Evolutionary conservation across 2,329 filamentous ascomycete genomes (phyloP).

Genomic region (Microdochium paspali): DNA sequence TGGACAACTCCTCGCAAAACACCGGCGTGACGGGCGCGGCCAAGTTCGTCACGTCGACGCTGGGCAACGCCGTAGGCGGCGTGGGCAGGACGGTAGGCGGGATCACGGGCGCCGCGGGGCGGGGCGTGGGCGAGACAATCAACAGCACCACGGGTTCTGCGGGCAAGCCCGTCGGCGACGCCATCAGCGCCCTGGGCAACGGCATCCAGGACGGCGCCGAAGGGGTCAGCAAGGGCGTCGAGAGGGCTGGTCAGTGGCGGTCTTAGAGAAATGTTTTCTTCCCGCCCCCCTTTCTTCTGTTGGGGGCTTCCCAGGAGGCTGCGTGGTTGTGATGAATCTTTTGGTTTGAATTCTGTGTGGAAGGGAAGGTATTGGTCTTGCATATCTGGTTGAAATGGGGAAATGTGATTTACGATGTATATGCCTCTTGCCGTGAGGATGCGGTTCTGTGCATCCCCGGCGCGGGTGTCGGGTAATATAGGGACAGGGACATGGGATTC

Average conservation of each 20-base stretch:
- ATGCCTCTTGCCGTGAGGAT: too few species aligned
- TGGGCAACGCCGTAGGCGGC: conserved; percentile 19
- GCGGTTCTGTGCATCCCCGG: too few species aligned
- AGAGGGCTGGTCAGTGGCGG: conserved; percentile 38
- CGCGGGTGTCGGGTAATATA: too few species aligned
- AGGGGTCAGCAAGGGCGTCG: conserved; percentile 32
- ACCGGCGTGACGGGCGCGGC: conserved; percentile 20
- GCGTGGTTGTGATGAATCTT: too few species aligned
- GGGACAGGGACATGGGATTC: too few species aligned
- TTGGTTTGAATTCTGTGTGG: too few species aligned
- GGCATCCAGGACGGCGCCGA: conserved; percentile 33
- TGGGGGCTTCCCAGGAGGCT: too few species aligned
- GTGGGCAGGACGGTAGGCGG: conserved; percentile 19
- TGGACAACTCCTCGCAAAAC: conserved; percentile 17
- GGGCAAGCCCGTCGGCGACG: conserved; percentile 37
- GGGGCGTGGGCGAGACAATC: conserved; percentile 35
- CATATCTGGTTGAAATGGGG: too few species aligned
- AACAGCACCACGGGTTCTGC: conserved; percentile 31
- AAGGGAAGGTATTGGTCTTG: too few species aligned
- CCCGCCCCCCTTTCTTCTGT: too few species aligned
- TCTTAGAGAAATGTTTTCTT: too few species aligned
- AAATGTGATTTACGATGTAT: too few species aligned
- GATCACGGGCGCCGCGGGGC: conserved; percentile 28
- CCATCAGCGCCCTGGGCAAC: conserved; percentile 28
- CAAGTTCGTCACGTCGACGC: conserved; percentile 23